These are phyloP conservation scores for Metschnikowia gelsemii DNA, from an alignment of 805 yeast genomes.

Conservation along the genomic window DNA sequence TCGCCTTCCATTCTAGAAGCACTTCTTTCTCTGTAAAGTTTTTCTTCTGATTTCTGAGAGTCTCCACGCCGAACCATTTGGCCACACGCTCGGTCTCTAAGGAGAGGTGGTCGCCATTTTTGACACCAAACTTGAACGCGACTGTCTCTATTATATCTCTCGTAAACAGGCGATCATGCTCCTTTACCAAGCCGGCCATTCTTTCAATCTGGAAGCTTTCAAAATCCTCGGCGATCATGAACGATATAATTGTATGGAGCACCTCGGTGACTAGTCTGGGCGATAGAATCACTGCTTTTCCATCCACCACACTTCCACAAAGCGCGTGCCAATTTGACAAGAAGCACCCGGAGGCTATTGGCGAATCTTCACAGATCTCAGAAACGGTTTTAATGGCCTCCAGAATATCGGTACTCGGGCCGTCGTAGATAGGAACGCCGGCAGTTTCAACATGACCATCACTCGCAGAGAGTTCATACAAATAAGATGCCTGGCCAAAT, in stretches of 20 bases:
- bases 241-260: slow-evolving; percentile 28
- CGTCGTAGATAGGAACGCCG: slow-evolving; percentile 27
- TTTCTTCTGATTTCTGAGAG: slow-evolving; percentile 31
- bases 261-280: slow-evolving; percentile 27
- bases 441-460: slow-evolving; percentile 33
- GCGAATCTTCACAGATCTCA: slow-evolving; percentile 43
- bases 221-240: slow-evolving; percentile 26
- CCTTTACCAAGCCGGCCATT: slow-evolving; percentile 23
- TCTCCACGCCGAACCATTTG: slow-evolving; percentile 61
- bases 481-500: slow-evolving; percentile 29
- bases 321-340: slow-evolving; percentile 47
- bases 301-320: slow-evolving; percentile 58
- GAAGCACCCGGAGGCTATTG: slow-evolving; percentile 59
- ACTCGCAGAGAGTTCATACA: slow-evolving; percentile 33
- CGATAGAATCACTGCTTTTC: slow-evolving; percentile 35
- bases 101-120: slow-evolving; percentile 25
- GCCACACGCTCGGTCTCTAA: slow-evolving; percentile 48
- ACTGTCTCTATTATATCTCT: slow-evolving; percentile 49
- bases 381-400: slow-evolving; percentile 23
- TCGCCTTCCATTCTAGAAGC: slow-evolving; percentile 59
- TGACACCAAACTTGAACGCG: slow-evolving; percentile 32
- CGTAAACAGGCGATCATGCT: slow-evolving; percentile 31
- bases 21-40: slow-evolving; percentile 47
- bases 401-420: slow-evolving; percentile 6
- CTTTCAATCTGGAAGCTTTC: slow-evolving; percentile 16